phyloP scores from a whole-genome alignment of 495 filamentous ascomycete species.

The Penicillium manginii region DNA sequence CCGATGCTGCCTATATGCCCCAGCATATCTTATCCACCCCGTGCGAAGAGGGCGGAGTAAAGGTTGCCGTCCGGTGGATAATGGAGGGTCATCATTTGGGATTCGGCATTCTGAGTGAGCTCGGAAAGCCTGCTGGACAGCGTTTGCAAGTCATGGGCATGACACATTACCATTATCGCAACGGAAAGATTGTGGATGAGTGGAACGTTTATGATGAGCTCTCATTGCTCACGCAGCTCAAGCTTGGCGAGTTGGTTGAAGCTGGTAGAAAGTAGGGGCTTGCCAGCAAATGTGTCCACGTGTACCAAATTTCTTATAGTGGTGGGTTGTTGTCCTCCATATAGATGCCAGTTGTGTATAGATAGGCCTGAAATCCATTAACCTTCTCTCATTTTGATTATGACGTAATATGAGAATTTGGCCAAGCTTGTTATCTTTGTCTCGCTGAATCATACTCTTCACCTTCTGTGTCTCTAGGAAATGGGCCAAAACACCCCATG shows the following conservation, averaged over 20 bases:
- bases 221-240: constrained; percentile 5
- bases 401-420: too few species aligned
- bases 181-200: constrained; percentile 9
- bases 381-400: too few species aligned
- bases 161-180: constrained; percentile 9
- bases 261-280: neutral
- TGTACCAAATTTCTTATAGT: neutral
- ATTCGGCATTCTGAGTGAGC: constrained; percentile 1
- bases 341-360: neutral
- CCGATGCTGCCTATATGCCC: constrained; percentile 10
- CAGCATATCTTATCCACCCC: constrained; percentile 8
- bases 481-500: neutral
- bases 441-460: too few species aligned
- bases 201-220: constrained; percentile 15
- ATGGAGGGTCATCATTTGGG: constrained; percentile 11
- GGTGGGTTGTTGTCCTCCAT: neutral
- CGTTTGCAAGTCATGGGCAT: constrained; percentile 10
- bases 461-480: too few species aligned
- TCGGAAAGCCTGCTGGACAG: constrained; percentile 8
- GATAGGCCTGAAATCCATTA: too few species aligned
- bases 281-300: too few species aligned
- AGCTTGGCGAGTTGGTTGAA: constrained; percentile 8
- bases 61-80: constrained; percentile 8
- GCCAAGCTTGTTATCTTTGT: too few species aligned
- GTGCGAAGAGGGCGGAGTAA: constrained; percentile 7